phyloP scores from a whole-genome alignment of 768 basidiomycete genomes.

The Steccherinum ochraceum region DNA sequence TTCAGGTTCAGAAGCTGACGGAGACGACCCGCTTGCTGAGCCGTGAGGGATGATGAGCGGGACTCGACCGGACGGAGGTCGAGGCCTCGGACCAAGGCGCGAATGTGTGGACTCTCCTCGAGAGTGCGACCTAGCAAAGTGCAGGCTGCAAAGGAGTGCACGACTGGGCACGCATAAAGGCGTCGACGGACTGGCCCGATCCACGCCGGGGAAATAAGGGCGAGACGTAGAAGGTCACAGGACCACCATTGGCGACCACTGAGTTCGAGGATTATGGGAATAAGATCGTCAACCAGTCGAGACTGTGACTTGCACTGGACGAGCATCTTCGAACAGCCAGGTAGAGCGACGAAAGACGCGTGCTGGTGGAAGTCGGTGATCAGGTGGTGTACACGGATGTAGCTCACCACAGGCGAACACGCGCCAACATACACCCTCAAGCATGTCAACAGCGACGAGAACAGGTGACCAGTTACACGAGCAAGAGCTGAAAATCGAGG shows the following conservation, averaged over 20 bases:
- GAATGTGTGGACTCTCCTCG: slow-evolving; percentile 28
- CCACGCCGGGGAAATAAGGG: slow-evolving; percentile 46
- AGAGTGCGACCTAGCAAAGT: slow-evolving; percentile 37
- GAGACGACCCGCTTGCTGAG: too few species aligned
- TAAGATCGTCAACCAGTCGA: slow-evolving; percentile 45
- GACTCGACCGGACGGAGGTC: too few species aligned
- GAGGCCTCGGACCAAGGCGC: slow-evolving; percentile 33
- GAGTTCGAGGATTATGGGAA: slow-evolving; percentile 45
- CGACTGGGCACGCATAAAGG: slow-evolving; percentile 37
- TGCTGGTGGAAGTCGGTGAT: too few species aligned
- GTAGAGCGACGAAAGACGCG: too few species aligned
- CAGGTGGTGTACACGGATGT: too few species aligned
- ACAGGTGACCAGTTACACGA: too few species aligned
- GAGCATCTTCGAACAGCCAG: not conserved
- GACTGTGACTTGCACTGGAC: not conserved
- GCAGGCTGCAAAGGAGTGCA: slow-evolving; percentile 37
- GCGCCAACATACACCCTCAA: too few species aligned
- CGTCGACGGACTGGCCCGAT: slow-evolving; percentile 34
- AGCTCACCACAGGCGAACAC: too few species aligned
- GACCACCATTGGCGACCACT: slow-evolving; percentile 45
- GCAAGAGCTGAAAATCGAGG: too few species aligned
- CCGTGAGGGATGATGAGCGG: too few species aligned
- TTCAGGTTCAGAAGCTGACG: slow-evolving; percentile 35
- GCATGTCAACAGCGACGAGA: too few species aligned
- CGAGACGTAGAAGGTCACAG: slow-evolving; percentile 40